Percentiles rank a stretch among this genome's conserved stretches.
Evolutionary conservation across 1,284 basidiomycete species (phyloP).

Genomic region (Ustilago nuda): DNA sequence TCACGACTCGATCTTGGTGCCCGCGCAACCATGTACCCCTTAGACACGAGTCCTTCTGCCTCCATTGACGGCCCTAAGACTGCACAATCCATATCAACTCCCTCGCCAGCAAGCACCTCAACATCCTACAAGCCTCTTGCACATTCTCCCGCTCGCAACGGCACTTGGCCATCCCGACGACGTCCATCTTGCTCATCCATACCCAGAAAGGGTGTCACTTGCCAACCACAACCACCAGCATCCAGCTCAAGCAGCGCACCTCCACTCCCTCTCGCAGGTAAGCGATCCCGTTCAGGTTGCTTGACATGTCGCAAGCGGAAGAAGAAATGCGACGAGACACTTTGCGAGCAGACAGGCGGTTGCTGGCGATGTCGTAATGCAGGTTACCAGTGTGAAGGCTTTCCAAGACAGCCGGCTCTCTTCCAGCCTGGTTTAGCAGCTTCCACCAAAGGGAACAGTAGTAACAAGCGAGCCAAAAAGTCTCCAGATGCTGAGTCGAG

Average conservation of each 20-base stretch:
- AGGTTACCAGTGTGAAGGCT: conserved; percentile 47
- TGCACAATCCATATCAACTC: neutral
- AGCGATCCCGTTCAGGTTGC: conserved; percentile 42
- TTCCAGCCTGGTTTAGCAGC: conserved; percentile 29
- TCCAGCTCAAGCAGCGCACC: conserved; percentile 1
- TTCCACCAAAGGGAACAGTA: conserved; percentile 10
- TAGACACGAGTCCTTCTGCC: neutral
- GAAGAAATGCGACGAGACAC: conserved; percentile 50
- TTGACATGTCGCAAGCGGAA: conserved; percentile 47
- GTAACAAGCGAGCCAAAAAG: conserved; percentile 16
- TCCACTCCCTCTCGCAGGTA: conserved; percentile 21
- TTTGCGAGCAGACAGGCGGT: conserved; percentile 43
- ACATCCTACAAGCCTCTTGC: neutral
- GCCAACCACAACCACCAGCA: neutral
- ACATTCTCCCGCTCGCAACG: neutral
- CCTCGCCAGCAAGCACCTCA: neutral
- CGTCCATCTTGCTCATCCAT: conserved; percentile 2
- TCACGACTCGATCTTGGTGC: neutral
- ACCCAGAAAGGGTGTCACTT: neutral
- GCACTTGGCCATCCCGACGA: neutral
- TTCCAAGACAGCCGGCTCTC: conserved; percentile 29
- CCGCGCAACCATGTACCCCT: neutral
- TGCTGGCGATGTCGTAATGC: conserved; percentile 52
- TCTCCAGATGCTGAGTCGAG: conserved; percentile 8
- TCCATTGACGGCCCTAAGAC: conserved; percentile 2